Percentiles rank a stretch among this genome's conserved stretches.
These are phyloP conservation scores for Pharnaceum exiguum DNA, from an alignment of 148 eudicot species.

Conservation along the genomic window DNA sequence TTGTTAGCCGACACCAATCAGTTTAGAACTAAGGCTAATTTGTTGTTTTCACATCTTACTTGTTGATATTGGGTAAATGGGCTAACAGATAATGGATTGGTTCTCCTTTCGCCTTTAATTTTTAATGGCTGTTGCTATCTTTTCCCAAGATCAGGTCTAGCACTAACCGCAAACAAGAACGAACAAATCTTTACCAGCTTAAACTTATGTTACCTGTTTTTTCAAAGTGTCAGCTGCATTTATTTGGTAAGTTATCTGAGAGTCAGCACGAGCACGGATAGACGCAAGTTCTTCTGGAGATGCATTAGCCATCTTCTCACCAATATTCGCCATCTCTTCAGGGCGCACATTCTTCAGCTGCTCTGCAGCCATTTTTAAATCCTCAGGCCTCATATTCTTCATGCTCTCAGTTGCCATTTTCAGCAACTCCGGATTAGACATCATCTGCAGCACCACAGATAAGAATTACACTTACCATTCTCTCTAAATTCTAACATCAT, in stretches of 20 bases:
- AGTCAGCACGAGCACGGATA: slow-evolving; percentile 72
- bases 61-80: no score
- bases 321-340: slow-evolving; percentile 82
- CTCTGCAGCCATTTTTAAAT: slow-evolving; percentile 81
- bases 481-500: not conserved
- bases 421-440: slow-evolving; percentile 93
- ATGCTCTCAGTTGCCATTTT: slow-evolving; percentile 95
- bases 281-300: slow-evolving; percentile 85
- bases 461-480: no score
- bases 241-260: slow-evolving; percentile 64
- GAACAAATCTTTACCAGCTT: not conserved
- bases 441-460: slow-evolving; percentile 54
- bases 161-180: not conserved
- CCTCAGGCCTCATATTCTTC: slow-evolving; percentile 83
- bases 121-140: no score
- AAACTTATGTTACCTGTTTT: slow-evolving; percentile 57
- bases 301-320: slow-evolving; percentile 93
- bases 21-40: no score
- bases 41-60: no score
- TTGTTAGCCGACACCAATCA: no score
- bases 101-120: no score
- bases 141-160: no score
- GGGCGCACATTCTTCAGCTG: slow-evolving; percentile 85
- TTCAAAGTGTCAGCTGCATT: slow-evolving; percentile 79
- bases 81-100: no score